Base-by-base conservation (phyloP, 2,329 filamentous ascomycete species). In the Daldinia eschscholtzii region DNA sequence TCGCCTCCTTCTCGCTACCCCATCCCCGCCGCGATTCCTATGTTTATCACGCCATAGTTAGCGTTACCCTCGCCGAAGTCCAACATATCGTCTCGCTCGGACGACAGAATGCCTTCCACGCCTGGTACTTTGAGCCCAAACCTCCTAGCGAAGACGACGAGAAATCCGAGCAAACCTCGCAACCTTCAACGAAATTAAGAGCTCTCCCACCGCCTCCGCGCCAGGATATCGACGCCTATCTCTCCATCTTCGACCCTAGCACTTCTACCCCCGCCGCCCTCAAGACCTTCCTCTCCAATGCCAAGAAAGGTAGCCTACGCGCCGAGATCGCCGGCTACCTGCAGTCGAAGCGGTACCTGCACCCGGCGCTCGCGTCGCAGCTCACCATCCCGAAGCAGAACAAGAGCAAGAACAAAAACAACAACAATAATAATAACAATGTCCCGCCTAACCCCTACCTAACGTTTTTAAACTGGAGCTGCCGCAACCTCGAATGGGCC, bases 401-500 rank as follows among this genome's bases (percentile, higher is more conserved):
- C 57, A 50, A 42, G 65, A 75, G 80, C 65, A 44, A 26, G 6
- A 73, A 66, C 39, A 55, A 66, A 10, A 61, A 26, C 15, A 53
- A 65, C 5, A 37, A 12, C n/a, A 55, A 12, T 13, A 18, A 3
- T 15, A 55, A 2, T 30, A 37, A 26, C 9, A 15, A 35, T 20
- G 46, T 61, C 74, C 81, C 74, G 53, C 74, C 73, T 4, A 94
- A 94, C 76, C 91, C 91, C 0, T 92, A 91, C 78, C 83, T 89
- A 59, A 85, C 89, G 73, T 87, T 92, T 74, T 92, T 91, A 86
- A 81, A 83, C 28, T 92, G 90, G 87, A 85, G 87, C 1, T 89
- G 87, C 73, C 84, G 86, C 30, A 84, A 84, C 67, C 82, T 93
- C 6, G 87, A 91, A 79, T 91, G 90, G 89, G 85, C 85, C 57